These are phyloP conservation scores for Scutellaria barbata DNA, from an alignment of 257 asterid species.

Conservation along the genomic window DNA sequence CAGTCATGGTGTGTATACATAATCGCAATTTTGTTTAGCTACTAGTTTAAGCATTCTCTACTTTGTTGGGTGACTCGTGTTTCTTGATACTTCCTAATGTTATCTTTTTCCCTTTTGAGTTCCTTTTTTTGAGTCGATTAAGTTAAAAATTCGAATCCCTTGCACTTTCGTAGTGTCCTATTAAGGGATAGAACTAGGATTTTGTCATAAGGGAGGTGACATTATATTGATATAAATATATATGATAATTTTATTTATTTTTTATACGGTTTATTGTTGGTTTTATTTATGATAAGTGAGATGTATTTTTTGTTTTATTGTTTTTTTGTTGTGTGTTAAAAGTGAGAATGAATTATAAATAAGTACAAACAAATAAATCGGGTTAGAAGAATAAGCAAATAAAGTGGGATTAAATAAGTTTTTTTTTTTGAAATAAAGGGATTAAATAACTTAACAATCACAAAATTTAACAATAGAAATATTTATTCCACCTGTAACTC, in stretches of 20 bases:
- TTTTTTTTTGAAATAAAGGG: too few species aligned
- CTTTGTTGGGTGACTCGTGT: constrained; percentile 3
- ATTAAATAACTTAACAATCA: too few species aligned
- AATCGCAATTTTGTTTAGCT: constrained; percentile 19
- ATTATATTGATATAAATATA: constrained; percentile 11
- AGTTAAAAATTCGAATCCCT: neutral
- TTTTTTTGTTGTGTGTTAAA: too few species aligned
- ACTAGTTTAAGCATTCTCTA: neutral
- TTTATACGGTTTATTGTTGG: neutral
- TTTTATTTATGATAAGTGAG: too few species aligned
- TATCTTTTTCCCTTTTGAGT: neutral
- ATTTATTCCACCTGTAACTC: too few species aligned
- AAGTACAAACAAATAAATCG: too few species aligned
- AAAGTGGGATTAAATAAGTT: too few species aligned
- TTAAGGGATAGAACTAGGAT: neutral
- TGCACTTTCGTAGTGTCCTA: constrained; percentile 2
- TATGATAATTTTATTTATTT: neutral
- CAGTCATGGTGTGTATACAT: neutral
- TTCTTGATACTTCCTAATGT: neutral
- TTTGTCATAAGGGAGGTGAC: neutral
- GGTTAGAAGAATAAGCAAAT: too few species aligned
- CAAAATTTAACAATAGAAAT: too few species aligned
- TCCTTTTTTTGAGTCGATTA: neutral
- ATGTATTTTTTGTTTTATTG: too few species aligned
- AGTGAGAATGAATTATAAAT: too few species aligned